Conservation (phyloP, 345 rosid genomes). For the Gossypium thurberi region DNA sequence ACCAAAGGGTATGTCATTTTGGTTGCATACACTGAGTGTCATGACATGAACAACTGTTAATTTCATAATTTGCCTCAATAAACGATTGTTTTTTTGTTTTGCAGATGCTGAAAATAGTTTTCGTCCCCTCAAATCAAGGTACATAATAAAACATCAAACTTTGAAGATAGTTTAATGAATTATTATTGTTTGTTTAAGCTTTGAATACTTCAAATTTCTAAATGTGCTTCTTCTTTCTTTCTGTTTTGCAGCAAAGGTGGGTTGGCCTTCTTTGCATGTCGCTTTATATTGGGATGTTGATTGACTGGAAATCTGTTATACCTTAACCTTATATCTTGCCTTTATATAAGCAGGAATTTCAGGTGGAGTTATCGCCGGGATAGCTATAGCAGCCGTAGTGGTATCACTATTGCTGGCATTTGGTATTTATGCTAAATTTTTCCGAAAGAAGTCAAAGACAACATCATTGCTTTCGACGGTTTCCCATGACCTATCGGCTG, state of each 20-base stretch:
- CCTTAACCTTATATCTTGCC: conserved; percentile 21
- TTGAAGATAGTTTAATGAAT: not conserved
- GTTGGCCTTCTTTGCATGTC: conserved; percentile 28
- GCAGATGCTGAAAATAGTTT: conserved; percentile 59
- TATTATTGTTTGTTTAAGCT: not conserved
- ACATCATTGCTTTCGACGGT: conserved; percentile 28
- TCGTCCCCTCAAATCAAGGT: conserved; percentile 58
- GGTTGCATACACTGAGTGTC: not conserved
- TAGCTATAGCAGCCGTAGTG: conserved; percentile 43
- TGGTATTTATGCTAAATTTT: conserved; percentile 31
- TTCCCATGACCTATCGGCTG: conserved; percentile 33
- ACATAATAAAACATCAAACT: not conserved
- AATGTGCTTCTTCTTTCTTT: conserved; percentile 10
- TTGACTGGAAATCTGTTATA: conserved; percentile 11
- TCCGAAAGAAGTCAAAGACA: conserved; percentile 42
- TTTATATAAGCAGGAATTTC: conserved; percentile 44
- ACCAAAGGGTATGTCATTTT: not conserved
- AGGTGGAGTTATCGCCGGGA: conserved; percentile 62
- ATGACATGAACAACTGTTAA: conserved; percentile 1
- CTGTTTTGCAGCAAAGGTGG: conserved; percentile 59
- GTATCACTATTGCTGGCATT: conserved; percentile 35
- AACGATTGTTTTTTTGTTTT: conserved; percentile 6
- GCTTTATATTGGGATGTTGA: conserved; percentile 14
- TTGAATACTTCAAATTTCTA: not conserved
- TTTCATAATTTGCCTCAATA: conserved; percentile 1